These are phyloP conservation scores for Hypomontagnella monticulosa DNA, from an alignment of 495 filamentous ascomycete species.

Conservation along the genomic window DNA sequence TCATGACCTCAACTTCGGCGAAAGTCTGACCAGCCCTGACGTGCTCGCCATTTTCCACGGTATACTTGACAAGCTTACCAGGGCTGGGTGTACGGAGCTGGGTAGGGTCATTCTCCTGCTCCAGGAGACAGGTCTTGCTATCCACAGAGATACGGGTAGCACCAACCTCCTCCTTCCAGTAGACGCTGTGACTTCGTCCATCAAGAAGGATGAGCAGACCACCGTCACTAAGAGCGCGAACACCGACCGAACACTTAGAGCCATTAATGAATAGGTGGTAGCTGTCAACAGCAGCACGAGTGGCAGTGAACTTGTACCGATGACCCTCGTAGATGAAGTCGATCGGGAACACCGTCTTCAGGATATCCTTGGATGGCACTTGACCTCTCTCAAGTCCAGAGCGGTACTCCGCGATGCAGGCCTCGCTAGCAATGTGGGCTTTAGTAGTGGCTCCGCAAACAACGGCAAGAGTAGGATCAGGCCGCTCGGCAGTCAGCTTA, in stretches of 20 bases:
- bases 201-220: conserved; percentile 90
- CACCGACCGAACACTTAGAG: conserved; percentile 92
- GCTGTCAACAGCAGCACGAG: conserved; percentile 89
- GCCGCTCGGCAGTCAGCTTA: conserved; percentile 95
- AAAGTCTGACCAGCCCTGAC: conserved; percentile 92
- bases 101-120: conserved; percentile 99
- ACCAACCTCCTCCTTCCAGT: conserved; percentile 99
- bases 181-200: conserved; percentile 95
- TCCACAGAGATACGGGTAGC: conserved; percentile 96
- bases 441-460: conserved; percentile 95
- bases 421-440: conserved; percentile 91
- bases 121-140: conserved; percentile 95
- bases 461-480: conserved; percentile 88
- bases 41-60: conserved; percentile 95
- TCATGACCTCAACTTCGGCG: conserved; percentile 99
- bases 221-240: conserved; percentile 92
- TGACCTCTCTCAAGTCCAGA: conserved; percentile 95
- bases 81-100: conserved; percentile 94
- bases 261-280: conserved; percentile 99
- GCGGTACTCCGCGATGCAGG: conserved; percentile 84
- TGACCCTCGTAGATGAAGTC: conserved; percentile 98
- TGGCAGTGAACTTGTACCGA: conserved; percentile 98
- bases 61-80: conserved; percentile 98
- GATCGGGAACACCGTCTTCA: conserved; percentile 97
- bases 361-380: conserved; percentile 92